Evolutionary conservation across 1,284 basidiomycete species (phyloP).

Genomic region (Sporisorium reilianum): DNA sequence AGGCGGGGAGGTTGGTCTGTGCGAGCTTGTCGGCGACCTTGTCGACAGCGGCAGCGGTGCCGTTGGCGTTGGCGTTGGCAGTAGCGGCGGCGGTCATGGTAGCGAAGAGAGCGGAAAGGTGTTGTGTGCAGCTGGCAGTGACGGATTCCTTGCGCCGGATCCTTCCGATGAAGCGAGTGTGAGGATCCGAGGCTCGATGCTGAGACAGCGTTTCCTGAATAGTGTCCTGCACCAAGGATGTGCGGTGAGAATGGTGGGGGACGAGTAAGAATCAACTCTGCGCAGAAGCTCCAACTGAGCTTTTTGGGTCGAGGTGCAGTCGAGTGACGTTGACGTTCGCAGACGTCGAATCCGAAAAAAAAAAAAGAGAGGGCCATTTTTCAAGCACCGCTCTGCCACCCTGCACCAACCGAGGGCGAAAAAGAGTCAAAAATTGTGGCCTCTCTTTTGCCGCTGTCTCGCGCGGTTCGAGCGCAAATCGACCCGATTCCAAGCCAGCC

Average conservation of each 20-base stretch:
- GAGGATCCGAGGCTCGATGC: not conserved
- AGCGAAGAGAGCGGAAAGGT: not conserved
- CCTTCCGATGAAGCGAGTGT: not conserved
- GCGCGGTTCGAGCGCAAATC: not conserved
- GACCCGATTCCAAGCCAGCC: not conserved
- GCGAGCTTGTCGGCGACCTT: conserved; percentile 49
- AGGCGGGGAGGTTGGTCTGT: conserved; percentile 31
- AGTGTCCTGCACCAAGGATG: not conserved
- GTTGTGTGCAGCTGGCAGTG: not conserved
- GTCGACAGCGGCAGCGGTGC: conserved; percentile 30
- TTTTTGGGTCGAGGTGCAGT: not conserved
- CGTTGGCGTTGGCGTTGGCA: conserved; percentile 31
- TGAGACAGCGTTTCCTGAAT: too few relatives aligned
- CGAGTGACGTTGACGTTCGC: not conserved
- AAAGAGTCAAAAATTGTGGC: conserved; percentile 1
- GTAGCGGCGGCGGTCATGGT: conserved; percentile 17
- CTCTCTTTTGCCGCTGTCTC: not conserved
- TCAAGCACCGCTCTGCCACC: conserved; percentile 1
- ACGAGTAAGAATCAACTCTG: not conserved
- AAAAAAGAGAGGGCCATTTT: not conserved
- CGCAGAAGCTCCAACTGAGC: conserved; percentile 1
- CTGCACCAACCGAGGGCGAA: too few relatives aligned
- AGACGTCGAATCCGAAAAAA: not conserved
- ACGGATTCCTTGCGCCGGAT: not conserved
- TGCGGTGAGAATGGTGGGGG: not conserved